These are phyloP conservation scores for Penicillium sp. DNA, from an alignment of 2,329 filamentous ascomycete species.

Conservation along the genomic window DNA sequence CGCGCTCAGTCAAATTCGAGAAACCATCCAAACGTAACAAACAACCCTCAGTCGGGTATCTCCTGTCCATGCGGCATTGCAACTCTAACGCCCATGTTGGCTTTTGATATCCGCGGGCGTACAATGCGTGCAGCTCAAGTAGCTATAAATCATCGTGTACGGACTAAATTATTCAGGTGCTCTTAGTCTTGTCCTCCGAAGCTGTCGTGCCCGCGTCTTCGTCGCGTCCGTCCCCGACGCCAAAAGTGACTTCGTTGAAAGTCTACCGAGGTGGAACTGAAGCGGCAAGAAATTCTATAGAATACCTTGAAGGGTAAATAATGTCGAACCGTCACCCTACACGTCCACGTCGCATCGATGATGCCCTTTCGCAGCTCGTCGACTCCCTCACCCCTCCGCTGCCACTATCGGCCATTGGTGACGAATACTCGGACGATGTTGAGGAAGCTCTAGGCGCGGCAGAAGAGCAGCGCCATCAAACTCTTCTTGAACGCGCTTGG, in stretches of 20 bases:
- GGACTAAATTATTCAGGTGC: neutral
- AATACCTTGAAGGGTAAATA: constrained; percentile 18
- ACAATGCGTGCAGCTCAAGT: neutral
- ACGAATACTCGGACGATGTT: constrained; percentile 37
- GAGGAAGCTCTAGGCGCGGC: constrained; percentile 42
- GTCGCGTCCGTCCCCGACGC: constrained; percentile 7
- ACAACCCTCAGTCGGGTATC: constrained; percentile 23
- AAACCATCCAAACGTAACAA: constrained; percentile 33
- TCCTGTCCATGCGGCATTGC: neutral
- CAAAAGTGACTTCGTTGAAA: neutral
- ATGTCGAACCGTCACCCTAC: constrained; percentile 40
- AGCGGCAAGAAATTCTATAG: constrained; percentile 3
- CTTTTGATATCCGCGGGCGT: neutral
- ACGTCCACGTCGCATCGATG: constrained; percentile 49
- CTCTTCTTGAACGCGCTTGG: constrained; percentile 44
- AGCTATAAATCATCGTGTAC: neutral
- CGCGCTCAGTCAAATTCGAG: constrained; percentile 15
- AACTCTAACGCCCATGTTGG: no score
- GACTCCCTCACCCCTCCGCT: constrained; percentile 47
- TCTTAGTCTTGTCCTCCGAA: neutral
- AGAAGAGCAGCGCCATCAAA: constrained; percentile 44
- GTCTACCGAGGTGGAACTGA: neutral
- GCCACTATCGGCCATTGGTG: constrained; percentile 34
- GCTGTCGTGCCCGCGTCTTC: neutral
- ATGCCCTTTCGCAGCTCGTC: constrained; percentile 50